Conservation (phyloP, 2,329 filamentous ascomycete genomes). For the Xylariaceae sp. region DNA sequence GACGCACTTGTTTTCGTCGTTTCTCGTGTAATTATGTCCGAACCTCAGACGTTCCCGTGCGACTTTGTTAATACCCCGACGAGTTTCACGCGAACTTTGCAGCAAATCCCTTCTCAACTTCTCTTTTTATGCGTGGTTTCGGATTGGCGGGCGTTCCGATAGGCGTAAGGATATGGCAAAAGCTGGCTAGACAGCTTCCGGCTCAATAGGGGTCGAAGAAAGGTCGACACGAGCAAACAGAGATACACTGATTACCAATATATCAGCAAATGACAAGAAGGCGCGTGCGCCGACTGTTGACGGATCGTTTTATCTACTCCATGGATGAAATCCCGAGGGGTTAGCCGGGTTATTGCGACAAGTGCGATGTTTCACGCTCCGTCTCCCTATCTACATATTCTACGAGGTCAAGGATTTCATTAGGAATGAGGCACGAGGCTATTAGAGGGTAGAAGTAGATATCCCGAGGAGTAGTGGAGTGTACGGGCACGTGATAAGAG, state of each 20-base stretch:
- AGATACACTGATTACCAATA: background rate
- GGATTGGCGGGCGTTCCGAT: slow-evolving; percentile 18
- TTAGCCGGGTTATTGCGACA: background rate
- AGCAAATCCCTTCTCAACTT: slow-evolving; percentile 29
- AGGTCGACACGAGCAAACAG: slow-evolving; percentile 4
- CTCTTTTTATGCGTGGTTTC: slow-evolving; percentile 16
- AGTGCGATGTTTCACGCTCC: slow-evolving; percentile 6
- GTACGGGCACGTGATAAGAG: slow-evolving; percentile 9
- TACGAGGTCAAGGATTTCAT: slow-evolving; percentile 13
- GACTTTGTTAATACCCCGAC: slow-evolving; percentile 27
- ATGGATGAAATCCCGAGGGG: background rate
- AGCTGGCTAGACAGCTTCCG: slow-evolving; percentile 6
- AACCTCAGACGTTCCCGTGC: slow-evolving; percentile 16
- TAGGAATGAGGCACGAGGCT: slow-evolving; percentile 17
- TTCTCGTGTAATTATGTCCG: slow-evolving; percentile 23
- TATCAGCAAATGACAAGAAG: slow-evolving; percentile 1
- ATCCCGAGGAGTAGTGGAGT: slow-evolving; percentile 7
- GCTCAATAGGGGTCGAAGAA: slow-evolving; percentile 4
- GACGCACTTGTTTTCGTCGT: background rate
- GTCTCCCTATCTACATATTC: slow-evolving; percentile 6
- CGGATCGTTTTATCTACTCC: background rate
- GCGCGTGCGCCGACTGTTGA: background rate
- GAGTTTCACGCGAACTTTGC: slow-evolving; percentile 16
- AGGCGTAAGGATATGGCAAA: slow-evolving; percentile 17
- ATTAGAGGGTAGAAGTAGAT: slow-evolving; percentile 17